Evolutionary conservation across 140 eudicot species (phyloP).

Genomic region (Flaveria floridana): DNA sequence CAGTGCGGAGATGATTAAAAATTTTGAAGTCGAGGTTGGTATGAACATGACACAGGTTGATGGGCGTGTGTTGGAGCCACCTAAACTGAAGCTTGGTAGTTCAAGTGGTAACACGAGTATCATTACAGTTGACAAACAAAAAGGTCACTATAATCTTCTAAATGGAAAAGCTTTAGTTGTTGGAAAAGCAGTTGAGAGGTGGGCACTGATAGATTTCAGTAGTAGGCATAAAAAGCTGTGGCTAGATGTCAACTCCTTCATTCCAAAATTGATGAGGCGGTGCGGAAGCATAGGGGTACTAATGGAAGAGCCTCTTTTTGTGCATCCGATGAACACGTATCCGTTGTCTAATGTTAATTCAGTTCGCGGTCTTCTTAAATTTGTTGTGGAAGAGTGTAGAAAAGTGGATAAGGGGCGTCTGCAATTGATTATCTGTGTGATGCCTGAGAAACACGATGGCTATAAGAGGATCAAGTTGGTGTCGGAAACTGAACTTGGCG

Average conservation of each 20-base stretch:
- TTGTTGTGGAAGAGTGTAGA: conserved; percentile 26
- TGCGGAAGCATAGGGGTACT: conserved; percentile 38
- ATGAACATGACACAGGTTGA: conserved; percentile 52
- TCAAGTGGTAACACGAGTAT: conserved; percentile 30
- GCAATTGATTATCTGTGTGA: conserved; percentile 50
- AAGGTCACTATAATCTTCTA: conserved; percentile 58
- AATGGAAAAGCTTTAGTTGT: conserved; percentile 36
- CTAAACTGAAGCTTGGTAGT: conserved; percentile 53
- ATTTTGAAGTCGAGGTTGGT: conserved; percentile 48
- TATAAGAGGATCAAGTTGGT: conserved; percentile 62
- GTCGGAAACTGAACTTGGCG: conserved; percentile 56
- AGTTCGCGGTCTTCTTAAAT: conserved; percentile 28
- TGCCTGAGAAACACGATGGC: conserved; percentile 48
- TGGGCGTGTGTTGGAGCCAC: conserved; percentile 66
- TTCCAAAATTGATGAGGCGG: conserved; percentile 33
- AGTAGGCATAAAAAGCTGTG: background rate
- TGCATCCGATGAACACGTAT: conserved; percentile 29
- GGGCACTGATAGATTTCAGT: conserved; percentile 63
- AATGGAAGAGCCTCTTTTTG: conserved; percentile 38
- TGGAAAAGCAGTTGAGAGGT: conserved; percentile 46
- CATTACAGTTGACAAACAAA: conserved; percentile 37
- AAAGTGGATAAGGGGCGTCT: conserved; percentile 26
- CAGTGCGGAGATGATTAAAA: conserved; percentile 27
- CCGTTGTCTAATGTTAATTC: conserved; percentile 15
- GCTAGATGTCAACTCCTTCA: conserved; percentile 31